Evolutionary conservation across 495 filamentous ascomycete genomes (phyloP), one percentile per base, ranked within the genome.

Genomic region (Neurospora cerealis): DNA sequence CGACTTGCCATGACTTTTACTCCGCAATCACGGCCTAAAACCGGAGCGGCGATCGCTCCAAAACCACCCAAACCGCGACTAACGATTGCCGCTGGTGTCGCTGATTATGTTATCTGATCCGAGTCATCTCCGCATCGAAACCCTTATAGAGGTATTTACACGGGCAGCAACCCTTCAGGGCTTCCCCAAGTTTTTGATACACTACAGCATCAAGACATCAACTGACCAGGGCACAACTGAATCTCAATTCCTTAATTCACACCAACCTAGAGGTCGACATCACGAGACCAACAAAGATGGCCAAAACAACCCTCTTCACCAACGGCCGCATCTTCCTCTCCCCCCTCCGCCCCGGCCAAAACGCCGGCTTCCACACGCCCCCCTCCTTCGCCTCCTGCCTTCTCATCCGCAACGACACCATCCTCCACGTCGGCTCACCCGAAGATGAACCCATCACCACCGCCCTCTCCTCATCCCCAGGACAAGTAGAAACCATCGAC

Each of bases 391-490:
- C 81, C 54, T 77, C 83, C 5, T 74, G 77, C 70, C 72, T 86
- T 76, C 75, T 86, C 19, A 74, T 83, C 62, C 77, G 72, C 19
- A 78, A 83, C 54, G 74, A 77, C 42, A 72, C 77, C 69, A 84
- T 86, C 76, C 72, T 60, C 24, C 76, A 82, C 39, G 82, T 89
- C 75, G 89, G 89, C 24, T 72, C 80, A 0, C 32, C 71, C 75
- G 2, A 77, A 37, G 82, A 84, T 44, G 79, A 78, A 1, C 71
- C 79, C 28, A 76, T 85, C 34, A 75, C 77, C 24, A 72, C 78
- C 1, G 80, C 83, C 41, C 76, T 77, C 32, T 48, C 79, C 2
- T 32, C 78, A 2, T 13, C n/a, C n/a, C 28, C 46, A 24, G 24
- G 4, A 32, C 80, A 79, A 17, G 80, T 84, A 1, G 75, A 54